Evolutionary conservation across 2,329 filamentous ascomycete genomes (phyloP).

Genomic region (Bipolaris sorokiniana): DNA sequence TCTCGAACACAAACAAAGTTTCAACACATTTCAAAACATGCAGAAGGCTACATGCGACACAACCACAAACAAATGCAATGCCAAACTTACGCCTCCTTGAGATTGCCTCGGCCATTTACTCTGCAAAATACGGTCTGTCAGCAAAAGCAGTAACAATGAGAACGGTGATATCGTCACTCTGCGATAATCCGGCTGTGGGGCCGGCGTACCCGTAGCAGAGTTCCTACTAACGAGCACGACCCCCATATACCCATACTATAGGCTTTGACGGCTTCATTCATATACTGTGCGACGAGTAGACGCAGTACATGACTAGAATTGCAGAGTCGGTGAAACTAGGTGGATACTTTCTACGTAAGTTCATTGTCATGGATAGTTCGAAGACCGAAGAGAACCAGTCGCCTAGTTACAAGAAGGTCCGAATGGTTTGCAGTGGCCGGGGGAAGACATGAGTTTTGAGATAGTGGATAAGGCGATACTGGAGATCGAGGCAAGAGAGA

Average conservation of each 20-base stretch:
- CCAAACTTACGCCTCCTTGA: constrained; percentile 28
- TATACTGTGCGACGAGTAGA: constrained; percentile 60
- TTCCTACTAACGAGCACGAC: constrained; percentile 26
- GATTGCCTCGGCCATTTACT: constrained; percentile 31
- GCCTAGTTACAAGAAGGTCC: constrained; percentile 43
- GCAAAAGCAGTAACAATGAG: no score
- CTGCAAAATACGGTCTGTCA: constrained; percentile 9
- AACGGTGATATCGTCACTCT: constrained; percentile 7
- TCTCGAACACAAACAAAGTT: neutral
- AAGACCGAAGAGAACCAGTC: constrained; percentile 32
- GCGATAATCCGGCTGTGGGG: constrained; percentile 41
- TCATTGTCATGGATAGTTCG: constrained; percentile 45
- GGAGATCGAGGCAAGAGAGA: constrained; percentile 31
- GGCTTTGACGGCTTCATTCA: constrained; percentile 64
- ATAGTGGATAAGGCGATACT: constrained; percentile 41
- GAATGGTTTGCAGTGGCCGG: constrained; percentile 53
- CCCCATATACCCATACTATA: constrained; percentile 52
- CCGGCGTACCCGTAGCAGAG: constrained; percentile 38
- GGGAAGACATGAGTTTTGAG: constrained; percentile 42
- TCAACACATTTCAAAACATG: constrained; percentile 35
- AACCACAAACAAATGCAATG: constrained; percentile 35
- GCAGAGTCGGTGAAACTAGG: constrained; percentile 59
- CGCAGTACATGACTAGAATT: constrained; percentile 54
- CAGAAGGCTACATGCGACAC: constrained; percentile 38
- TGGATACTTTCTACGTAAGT: constrained; percentile 52